Evolutionary conservation across 108 stramenopile species (phyloP).

Genomic region (Nitzschia palea): DNA sequence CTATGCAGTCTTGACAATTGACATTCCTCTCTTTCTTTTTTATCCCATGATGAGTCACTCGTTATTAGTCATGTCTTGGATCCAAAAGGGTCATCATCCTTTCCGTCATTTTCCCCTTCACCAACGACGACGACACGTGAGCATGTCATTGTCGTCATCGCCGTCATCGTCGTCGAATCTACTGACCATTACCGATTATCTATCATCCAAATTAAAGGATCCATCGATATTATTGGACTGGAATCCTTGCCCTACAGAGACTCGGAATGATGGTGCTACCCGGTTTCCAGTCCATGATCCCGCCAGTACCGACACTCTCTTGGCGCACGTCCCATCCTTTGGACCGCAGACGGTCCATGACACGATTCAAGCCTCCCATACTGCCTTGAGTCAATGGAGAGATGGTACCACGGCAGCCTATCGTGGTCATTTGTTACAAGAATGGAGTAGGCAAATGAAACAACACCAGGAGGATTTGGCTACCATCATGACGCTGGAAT

Average conservation of each 20-base stretch:
- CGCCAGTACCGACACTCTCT: conserved; percentile 5
- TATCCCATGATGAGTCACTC: too few relatives aligned
- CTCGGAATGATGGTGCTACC: not conserved
- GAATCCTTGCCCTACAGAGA: not conserved
- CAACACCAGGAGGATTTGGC: conserved; percentile 55
- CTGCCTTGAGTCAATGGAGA: conserved; percentile 48
- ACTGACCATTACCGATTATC: not conserved
- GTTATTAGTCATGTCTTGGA: too few relatives aligned
- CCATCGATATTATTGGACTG: conserved; percentile 20
- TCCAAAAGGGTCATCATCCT: too few relatives aligned
- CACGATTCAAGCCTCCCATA: conserved; percentile 10
- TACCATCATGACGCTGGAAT: conserved; percentile 88
- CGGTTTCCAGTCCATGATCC: conserved; percentile 24
- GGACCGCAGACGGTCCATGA: not conserved
- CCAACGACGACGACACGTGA: too few relatives aligned
- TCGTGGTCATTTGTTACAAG: conserved; percentile 43
- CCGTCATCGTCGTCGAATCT: too few relatives aligned
- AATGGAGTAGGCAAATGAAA: conserved; percentile 65
- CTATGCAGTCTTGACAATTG: too few relatives aligned
- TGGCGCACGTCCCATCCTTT: conserved; percentile 13
- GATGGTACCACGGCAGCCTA: conserved; percentile 62
- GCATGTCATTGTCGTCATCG: too few relatives aligned
- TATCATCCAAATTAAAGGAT: conserved; percentile 14
- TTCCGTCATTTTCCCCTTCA: too few relatives aligned
- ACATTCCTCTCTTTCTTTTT: too few relatives aligned